Evolutionary conservation across 352 stramenopile species (phyloP).

Genomic region (Pythium angustatum): DNA sequence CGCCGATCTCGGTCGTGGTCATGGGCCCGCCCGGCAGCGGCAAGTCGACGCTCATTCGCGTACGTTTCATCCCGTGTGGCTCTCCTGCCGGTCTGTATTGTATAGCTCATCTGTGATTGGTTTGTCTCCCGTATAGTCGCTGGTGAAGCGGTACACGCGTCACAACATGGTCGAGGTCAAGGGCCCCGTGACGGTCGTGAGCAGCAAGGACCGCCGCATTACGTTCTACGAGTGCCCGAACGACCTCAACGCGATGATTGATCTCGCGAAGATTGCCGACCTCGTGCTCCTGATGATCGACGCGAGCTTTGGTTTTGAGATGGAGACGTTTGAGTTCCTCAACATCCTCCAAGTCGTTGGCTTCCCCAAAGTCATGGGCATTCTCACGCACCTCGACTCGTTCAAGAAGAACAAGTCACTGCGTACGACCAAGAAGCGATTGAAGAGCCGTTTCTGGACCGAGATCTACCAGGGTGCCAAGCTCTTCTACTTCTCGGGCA

Average conservation of each 20-base stretch:
- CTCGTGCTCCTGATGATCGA: slow-evolving; percentile 98
- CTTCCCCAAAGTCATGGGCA: slow-evolving; percentile 96
- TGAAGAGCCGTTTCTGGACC: slow-evolving; percentile 99
- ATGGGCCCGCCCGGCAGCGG: slow-evolving; percentile 96
- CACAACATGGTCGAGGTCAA: slow-evolving; percentile 97
- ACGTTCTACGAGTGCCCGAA: slow-evolving; percentile 99
- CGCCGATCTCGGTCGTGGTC: slow-evolving; percentile 96
- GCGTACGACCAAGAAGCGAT: slow-evolving; percentile 97
- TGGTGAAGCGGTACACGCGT: slow-evolving; percentile 99
- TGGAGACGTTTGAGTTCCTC: slow-evolving; percentile 99
- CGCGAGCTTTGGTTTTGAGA: slow-evolving; percentile 99
- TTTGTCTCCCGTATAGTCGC: slow-evolving; percentile 45
- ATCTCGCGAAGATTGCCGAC: slow-evolving; percentile 99
- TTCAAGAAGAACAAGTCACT: slow-evolving; percentile 99
- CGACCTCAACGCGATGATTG: slow-evolving; percentile 91
- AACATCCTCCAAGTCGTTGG: slow-evolving; percentile 97
- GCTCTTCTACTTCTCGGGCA: slow-evolving; percentile 97
- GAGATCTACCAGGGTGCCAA: slow-evolving; percentile 96
- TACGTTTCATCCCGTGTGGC: slow-evolving; percentile 14
- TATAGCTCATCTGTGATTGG: neutral
- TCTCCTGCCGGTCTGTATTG: neutral
- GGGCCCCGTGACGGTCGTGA: slow-evolving; percentile 99
- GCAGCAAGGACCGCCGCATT: slow-evolving; percentile 96
- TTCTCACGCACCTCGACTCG: slow-evolving; percentile 98
- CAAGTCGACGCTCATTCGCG: slow-evolving; percentile 98